phyloP scores from a whole-genome alignment of 75 land plant genomes.

The Pseudotsuga menziesii region DNA sequence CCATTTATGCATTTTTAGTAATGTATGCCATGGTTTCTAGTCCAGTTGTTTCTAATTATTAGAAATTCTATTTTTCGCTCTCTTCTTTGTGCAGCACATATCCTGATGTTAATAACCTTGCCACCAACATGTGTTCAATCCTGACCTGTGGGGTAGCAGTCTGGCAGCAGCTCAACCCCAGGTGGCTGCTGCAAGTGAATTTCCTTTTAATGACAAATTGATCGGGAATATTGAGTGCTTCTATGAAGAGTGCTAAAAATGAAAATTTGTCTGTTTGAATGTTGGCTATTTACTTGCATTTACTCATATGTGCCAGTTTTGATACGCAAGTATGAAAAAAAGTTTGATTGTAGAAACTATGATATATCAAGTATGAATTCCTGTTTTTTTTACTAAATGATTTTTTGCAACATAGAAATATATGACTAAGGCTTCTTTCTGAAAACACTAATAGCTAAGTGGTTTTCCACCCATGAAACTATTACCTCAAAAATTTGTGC shows the following conservation, averaged over 20 bases:
- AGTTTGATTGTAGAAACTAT: neutral
- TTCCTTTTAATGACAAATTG: neutral
- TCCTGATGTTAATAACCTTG: neutral
- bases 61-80: neutral
- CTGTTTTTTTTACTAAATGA: neutral
- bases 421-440: neutral
- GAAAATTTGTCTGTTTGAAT: neutral
- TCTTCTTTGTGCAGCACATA: slow-evolving; percentile 5
- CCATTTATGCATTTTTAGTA: neutral
- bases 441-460: neutral
- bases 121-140: slow-evolving; percentile 3
- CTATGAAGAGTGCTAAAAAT: neutral
- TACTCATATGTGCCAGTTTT: slow-evolving; percentile 6
- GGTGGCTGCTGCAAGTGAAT: slow-evolving; percentile 5
- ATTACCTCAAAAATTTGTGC: neutral
- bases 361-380: neutral
- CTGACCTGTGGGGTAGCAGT: neutral
- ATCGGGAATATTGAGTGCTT: neutral
- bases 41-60: slow-evolving; percentile 8
- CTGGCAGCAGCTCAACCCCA: slow-evolving; percentile 5
- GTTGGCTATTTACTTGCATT: slow-evolving; percentile 4
- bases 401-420: neutral
- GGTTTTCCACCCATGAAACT: neutral
- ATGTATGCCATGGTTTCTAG: neutral
- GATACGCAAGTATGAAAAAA: neutral